Conservation (phyloP, 306 rosid genomes). For the Neltuma alba region DNA sequence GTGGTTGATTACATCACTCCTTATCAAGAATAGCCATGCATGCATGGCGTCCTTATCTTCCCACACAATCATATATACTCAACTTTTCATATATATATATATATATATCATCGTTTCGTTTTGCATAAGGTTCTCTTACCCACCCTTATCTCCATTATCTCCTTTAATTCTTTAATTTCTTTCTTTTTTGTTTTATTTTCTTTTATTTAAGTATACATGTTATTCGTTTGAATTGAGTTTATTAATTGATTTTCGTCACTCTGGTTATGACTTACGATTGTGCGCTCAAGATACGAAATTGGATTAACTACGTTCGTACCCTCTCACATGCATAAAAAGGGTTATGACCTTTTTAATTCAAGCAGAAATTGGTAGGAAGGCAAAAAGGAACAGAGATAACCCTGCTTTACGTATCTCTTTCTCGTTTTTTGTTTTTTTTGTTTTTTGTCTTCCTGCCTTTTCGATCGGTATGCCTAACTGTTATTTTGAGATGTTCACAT, state of each 20-base stretch:
- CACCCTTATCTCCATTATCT: constrained; percentile 57
- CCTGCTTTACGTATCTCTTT: background rate
- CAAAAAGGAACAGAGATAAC: background rate
- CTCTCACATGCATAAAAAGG: constrained; percentile 28
- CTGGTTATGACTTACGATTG: background rate
- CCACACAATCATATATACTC: background rate
- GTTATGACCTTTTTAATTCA: constrained; percentile 20
- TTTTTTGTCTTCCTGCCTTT: background rate
- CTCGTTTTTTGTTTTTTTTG: no score
- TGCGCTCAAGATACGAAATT: background rate
- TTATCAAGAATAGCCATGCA: constrained; percentile 38
- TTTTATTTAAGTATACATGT: background rate
- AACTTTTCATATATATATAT: no score
- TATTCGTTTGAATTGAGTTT: background rate
- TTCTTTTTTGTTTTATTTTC: constrained; percentile 28
- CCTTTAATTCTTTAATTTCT: constrained; percentile 17
- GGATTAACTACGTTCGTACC: background rate
- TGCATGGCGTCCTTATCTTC: constrained; percentile 37
- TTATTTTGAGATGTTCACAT: constrained; percentile 33
- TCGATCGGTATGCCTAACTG: constrained; percentile 11
- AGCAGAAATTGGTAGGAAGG: constrained; percentile 25
- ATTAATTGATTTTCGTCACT: background rate
- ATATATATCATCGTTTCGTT: constrained; percentile 26
- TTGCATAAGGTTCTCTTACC: constrained; percentile 50
- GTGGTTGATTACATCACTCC: constrained; percentile 55